A percentile compares a stretch with the other conserved stretches of the same genome.
Evolutionary conservation across 352 stramenopile genomes (phyloP).

Genomic region (Phytophthora palmivora): DNA sequence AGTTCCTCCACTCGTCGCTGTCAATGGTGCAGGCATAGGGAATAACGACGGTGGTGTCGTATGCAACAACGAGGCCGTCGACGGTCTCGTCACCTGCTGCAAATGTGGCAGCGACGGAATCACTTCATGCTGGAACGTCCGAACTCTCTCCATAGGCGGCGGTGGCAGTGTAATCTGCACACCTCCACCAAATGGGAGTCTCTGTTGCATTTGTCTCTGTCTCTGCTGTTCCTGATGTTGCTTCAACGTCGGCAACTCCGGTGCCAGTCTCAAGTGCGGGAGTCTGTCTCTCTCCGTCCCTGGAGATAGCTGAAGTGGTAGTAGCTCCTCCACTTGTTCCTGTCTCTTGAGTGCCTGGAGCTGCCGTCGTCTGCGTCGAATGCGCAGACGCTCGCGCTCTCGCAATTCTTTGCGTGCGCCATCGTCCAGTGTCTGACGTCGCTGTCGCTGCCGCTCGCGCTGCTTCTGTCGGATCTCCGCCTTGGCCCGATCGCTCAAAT

Average conservation of each 20-base stretch:
- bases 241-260: constrained; percentile 35
- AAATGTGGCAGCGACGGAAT: constrained; percentile 59
- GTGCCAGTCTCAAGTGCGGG: constrained; percentile 25
- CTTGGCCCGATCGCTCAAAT: constrained; percentile 49
- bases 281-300: constrained; percentile 15
- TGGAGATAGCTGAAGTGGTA: background rate
- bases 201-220: constrained; percentile 24
- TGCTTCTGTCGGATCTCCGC: constrained; percentile 52
- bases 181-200: constrained; percentile 34
- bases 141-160: constrained; percentile 24
- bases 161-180: constrained; percentile 52
- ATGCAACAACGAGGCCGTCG: constrained; percentile 55
- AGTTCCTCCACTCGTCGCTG: constrained; percentile 1
- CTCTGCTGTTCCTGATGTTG: constrained; percentile 36
- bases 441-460: constrained; percentile 46
- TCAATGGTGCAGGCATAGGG: constrained; percentile 35
- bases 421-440: constrained; percentile 54
- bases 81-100: constrained; percentile 57
- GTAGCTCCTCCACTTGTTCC: constrained; percentile 9
- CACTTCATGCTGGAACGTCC: constrained; percentile 39
- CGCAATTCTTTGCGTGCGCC: constrained; percentile 48
- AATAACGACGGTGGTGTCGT: constrained; percentile 37
- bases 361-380: constrained; percentile 40
- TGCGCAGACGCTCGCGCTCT: constrained; percentile 54
- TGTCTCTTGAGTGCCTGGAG: constrained; percentile 15